A percentile compares a stretch with the other conserved stretches of the same genome.
phyloP scores from a whole-genome alignment of 2,329 filamentous ascomycete species.

The Metarhizium rileyi region DNA sequence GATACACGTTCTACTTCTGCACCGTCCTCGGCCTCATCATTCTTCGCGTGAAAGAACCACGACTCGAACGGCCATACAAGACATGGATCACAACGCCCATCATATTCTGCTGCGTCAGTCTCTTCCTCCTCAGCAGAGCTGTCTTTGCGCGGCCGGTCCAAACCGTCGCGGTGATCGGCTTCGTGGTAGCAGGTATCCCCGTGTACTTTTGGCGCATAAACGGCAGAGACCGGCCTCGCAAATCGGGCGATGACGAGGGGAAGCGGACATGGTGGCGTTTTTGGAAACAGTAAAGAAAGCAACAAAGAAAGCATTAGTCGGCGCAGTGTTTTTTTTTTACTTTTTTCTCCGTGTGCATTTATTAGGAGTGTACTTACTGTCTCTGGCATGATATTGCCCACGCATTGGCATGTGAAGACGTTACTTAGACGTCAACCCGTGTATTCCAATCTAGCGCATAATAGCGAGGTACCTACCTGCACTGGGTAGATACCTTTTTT shows the following conservation, averaged over 20 bases:
- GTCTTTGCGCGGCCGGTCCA: slow-evolving; percentile 87
- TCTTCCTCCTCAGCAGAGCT: slow-evolving; percentile 82
- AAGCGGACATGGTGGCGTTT: slow-evolving; percentile 47
- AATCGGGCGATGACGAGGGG: slow-evolving; percentile 27
- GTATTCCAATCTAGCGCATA: too few species aligned
- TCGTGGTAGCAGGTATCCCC: slow-evolving; percentile 73
- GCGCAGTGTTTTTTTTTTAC: neutral
- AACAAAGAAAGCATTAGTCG: neutral
- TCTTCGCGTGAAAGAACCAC: slow-evolving; percentile 75
- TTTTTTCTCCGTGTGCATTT: neutral
- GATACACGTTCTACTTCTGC: slow-evolving; percentile 95
- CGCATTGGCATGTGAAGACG: too few species aligned
- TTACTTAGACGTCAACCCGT: too few species aligned
- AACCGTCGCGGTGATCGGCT: slow-evolving; percentile 76
- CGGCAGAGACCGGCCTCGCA: slow-evolving; percentile 44
- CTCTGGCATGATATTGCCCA: too few species aligned
- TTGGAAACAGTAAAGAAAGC: slow-evolving; percentile 33
- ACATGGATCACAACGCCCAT: slow-evolving; percentile 97
- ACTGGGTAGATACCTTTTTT: too few species aligned
- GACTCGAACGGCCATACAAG: slow-evolving; percentile 80
- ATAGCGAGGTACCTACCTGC: too few species aligned
- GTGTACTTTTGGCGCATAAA: slow-evolving; percentile 84
- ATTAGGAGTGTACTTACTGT: neutral
- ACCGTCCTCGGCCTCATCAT: slow-evolving; percentile 91
- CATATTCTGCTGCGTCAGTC: slow-evolving; percentile 93